Conservation (phyloP, 495 filamentous ascomycete genomes). For the Penicillium maclennaniae region DNA sequence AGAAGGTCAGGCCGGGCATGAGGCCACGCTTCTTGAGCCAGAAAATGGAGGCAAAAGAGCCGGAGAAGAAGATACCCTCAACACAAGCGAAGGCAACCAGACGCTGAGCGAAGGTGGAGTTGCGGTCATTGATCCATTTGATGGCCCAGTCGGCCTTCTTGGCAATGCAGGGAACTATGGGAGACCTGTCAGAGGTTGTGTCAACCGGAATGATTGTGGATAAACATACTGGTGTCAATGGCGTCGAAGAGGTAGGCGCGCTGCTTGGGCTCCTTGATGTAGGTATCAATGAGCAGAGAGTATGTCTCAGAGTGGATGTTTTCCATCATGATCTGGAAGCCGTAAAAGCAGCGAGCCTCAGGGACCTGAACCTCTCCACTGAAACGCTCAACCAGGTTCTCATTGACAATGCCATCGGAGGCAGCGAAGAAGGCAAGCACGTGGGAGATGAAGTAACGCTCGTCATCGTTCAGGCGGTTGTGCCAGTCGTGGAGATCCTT, state of each 20-base stretch:
- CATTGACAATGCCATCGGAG: conserved; percentile 99
- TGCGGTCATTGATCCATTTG: conserved; percentile 85
- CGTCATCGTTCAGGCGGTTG: conserved; percentile 92
- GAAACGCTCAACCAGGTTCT: conserved; percentile 98
- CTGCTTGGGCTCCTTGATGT: conserved; percentile 98
- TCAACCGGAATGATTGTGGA: not conserved
- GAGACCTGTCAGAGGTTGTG: conserved; percentile 25
- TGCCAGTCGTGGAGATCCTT: conserved; percentile 99
- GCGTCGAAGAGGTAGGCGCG: conserved; percentile 95
- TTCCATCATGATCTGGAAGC: conserved; percentile 99
- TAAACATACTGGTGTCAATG: conserved; percentile 82
- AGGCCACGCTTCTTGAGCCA: conserved; percentile 99
- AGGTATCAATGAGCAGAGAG: conserved; percentile 98
- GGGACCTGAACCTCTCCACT: conserved; percentile 95
- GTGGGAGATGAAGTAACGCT: conserved; percentile 96
- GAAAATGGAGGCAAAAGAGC: conserved; percentile 99
- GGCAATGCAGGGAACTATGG: conserved; percentile 80
- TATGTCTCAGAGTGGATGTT: conserved; percentile 99
- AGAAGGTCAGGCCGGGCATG: conserved; percentile 98
- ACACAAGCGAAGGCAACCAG: conserved; percentile 97
- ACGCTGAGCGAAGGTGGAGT: conserved; percentile 91
- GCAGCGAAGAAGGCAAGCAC: conserved; percentile 99
- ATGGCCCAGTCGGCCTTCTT: conserved; percentile 99
- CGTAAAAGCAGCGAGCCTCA: conserved; percentile 99
- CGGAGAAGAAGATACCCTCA: conserved; percentile 99